Conservation (phyloP, 345 rosid species). For the Eucalyptus erythrocorys region DNA sequence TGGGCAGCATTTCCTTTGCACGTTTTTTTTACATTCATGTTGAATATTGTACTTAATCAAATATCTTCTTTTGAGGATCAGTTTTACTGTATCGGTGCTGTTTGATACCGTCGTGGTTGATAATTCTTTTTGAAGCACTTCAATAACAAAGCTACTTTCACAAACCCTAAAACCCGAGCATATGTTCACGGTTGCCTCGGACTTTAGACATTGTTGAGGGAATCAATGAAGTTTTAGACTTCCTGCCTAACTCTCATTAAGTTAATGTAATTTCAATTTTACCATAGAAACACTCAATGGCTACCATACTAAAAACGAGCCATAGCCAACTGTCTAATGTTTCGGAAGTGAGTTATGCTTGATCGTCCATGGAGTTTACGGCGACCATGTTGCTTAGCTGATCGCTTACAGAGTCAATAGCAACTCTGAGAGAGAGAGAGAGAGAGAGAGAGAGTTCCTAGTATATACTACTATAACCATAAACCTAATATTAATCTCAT, state of each 20-base stretch:
- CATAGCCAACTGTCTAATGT: not conserved
- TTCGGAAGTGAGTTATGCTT: not conserved
- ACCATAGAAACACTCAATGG: not conserved
- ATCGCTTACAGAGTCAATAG: not conserved
- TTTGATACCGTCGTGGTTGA: not conserved
- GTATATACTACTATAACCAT: not conserved
- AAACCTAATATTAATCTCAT: not conserved
- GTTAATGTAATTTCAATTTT: not conserved
- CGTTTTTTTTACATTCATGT: not conserved
- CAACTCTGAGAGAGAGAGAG: not conserved
- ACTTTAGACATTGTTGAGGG: not conserved
- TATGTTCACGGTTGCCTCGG: not conserved
- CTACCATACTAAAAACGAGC: not conserved
- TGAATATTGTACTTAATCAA: not conserved
- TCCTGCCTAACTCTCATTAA: not conserved
- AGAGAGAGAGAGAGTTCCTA: not conserved
- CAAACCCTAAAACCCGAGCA: not conserved
- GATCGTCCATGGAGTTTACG: not conserved
- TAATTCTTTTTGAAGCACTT: not conserved
- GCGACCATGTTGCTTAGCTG: not conserved
- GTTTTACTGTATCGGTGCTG: not conserved
- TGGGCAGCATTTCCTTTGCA: not conserved
- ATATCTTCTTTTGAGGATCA: not conserved
- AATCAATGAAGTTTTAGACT: not conserved
- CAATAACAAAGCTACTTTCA: rapidly evolving